Evolutionary conservation across 768 basidiomycete genomes (phyloP), one percentile per base, ranked within the genome.

Genomic region (Mycena polygramma): DNA sequence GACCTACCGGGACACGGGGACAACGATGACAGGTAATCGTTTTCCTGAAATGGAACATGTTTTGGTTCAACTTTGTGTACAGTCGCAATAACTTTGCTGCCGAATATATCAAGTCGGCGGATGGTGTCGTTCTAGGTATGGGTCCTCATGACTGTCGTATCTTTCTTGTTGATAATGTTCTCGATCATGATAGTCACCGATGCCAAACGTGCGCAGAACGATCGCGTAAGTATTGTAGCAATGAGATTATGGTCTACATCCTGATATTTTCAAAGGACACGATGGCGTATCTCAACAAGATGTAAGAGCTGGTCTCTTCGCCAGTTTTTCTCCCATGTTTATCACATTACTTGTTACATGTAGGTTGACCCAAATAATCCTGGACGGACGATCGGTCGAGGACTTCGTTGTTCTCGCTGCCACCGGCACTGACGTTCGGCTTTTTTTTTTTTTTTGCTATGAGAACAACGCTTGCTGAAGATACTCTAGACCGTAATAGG

Each of bases 1-100:
- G 71, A 72, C 24, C 35, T 72, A 3, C 71, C 71, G 0, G 71
- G 71, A 9, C 9, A 65, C 13, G 71, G 67, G 6, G 71, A 72
- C 19, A 8, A 17, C 26, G 67, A 72, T 24, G 71, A 68, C 6
- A 17, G 7, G 71, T 65, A 20, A 39, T 41, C 7, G 26, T 9
- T 30, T 24, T 39, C n/a, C 8, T 19, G 37, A 30, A 10, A 20
- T 24, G 37, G 41, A 10, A 20, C 30, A 17, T 6, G 19, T 35
- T 17, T 22, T 26, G 7, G 35, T 19, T 37, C 13, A 37, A 24
- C 26, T n/a, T 37, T 24, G 15, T 35, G 17, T 26, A 46, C 66
- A 2, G 63, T 63, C 14, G 19, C n/a, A 3, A 30, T 30, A 30
- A 30, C 6, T 46, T 22, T n/a, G 61, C 43, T 1, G 20, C 3